These are phyloP conservation scores for Serendipita sp. DNA, from an alignment of 768 basidiomycete species.

Conservation along the genomic window DNA sequence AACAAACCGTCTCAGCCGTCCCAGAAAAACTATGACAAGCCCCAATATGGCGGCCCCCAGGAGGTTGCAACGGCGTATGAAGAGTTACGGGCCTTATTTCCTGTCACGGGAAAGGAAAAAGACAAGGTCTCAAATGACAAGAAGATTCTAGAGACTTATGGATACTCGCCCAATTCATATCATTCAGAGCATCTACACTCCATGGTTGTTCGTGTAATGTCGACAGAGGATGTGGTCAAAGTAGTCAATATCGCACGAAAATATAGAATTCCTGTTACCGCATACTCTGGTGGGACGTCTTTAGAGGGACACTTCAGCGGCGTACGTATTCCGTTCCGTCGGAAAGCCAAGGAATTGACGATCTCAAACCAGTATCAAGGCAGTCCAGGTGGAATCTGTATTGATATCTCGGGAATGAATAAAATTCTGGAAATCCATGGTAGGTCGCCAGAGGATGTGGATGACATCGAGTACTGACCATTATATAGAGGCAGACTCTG, in stretches of 20 bases:
- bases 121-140: neutral
- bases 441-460: slow-evolving; percentile 16
- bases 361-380: neutral
- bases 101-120: neutral
- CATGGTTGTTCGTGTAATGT: slow-evolving; percentile 46
- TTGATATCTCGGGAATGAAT: slow-evolving; percentile 70
- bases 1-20: neutral
- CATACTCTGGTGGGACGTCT: slow-evolving; percentile 70
- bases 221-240: slow-evolving; percentile 68
- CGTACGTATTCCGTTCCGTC: slow-evolving; percentile 25
- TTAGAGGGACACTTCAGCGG: slow-evolving; percentile 63
- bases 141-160: slow-evolving; percentile 1
- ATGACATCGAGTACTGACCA: neutral
- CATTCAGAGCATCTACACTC: slow-evolving; percentile 24
- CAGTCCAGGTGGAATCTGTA: slow-evolving; percentile 46
- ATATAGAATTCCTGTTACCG: slow-evolving; percentile 58
- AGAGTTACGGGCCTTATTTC: neutral
- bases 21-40: slow-evolving; percentile 1
- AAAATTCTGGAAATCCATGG: slow-evolving; percentile 60
- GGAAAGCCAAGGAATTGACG: slow-evolving; percentile 5
- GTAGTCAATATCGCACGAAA: slow-evolving; percentile 61
- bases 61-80: neutral
- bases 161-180: neutral
- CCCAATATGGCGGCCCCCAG: neutral
- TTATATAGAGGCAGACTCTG: slow-evolving; percentile 44